Evolutionary conservation across 2,329 filamentous ascomycete genomes (phyloP).

Genomic region (Sphaerostilbella broomeana): DNA sequence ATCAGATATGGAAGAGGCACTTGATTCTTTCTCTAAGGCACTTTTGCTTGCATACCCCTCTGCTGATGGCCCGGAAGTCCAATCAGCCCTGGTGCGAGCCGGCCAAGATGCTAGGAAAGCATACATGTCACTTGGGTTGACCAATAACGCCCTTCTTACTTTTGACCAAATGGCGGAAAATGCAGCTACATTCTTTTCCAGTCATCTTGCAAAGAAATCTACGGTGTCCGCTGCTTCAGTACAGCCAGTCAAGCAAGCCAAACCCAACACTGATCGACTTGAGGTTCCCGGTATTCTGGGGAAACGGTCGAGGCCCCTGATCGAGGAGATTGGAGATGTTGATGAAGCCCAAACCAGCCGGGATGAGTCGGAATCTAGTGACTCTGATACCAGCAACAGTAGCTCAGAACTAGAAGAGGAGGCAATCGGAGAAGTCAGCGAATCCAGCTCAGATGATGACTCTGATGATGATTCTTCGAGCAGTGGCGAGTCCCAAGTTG

Average conservation of each 20-base stretch:
- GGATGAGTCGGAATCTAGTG: neutral
- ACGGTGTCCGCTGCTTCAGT: too few species aligned
- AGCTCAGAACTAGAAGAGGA: slow-evolving; percentile 1
- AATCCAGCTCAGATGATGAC: slow-evolving; percentile 9
- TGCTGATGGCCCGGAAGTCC: slow-evolving; percentile 28
- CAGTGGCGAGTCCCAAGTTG: slow-evolving; percentile 1
- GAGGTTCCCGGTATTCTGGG: neutral
- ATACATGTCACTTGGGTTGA: slow-evolving; percentile 30
- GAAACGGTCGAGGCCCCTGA: slow-evolving; percentile 23
- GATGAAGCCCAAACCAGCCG: slow-evolving; percentile 11
- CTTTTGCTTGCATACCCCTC: slow-evolving; percentile 40
- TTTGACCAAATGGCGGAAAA: slow-evolving; percentile 29
- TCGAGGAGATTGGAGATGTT: slow-evolving; percentile 17
- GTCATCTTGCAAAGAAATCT: too few species aligned
- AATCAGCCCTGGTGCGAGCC: slow-evolving; percentile 25
- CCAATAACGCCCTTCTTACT: slow-evolving; percentile 26
- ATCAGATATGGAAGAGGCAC: slow-evolving; percentile 5
- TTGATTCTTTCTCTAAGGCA: too few species aligned
- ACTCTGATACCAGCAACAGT: neutral
- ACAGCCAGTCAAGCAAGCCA: too few species aligned
- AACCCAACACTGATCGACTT: too few species aligned
- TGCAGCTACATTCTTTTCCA: slow-evolving; percentile 2
- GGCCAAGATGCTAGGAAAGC: slow-evolving; percentile 30
- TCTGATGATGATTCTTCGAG: slow-evolving; percentile 13
- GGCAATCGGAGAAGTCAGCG: neutral